Evolutionary conservation across 305 asterid species (phyloP).

Genomic region (Fraxinus latifolia): DNA sequence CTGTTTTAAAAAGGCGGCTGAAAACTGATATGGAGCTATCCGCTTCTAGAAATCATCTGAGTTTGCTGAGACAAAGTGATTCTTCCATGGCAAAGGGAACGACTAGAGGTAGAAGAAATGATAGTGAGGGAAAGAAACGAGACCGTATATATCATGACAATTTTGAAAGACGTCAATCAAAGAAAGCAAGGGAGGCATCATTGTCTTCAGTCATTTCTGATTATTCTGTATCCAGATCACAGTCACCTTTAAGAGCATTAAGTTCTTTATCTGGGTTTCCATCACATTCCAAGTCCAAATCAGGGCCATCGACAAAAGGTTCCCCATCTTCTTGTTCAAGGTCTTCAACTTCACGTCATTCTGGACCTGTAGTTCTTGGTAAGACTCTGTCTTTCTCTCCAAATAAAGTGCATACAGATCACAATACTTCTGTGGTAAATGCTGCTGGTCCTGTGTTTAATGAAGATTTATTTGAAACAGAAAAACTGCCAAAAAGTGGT

Average conservation of each 20-base stretch:
- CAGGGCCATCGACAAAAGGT: conserved; percentile 12
- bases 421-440: conserved; percentile 24
- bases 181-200: conserved; percentile 29
- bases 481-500: conserved; percentile 6
- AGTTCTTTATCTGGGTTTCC: conserved; percentile 18
- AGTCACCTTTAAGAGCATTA: conserved; percentile 27
- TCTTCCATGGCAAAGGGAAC: conserved; percentile 14
- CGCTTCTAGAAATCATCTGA: conserved; percentile 20
- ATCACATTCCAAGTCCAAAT: conserved; percentile 22
- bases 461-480: conserved; percentile 19
- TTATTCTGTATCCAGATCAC: conserved; percentile 30
- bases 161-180: conserved; percentile 17
- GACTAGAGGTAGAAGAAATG: conserved; percentile 12
- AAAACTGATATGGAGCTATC: conserved; percentile 24
- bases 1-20: conserved; percentile 21
- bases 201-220: conserved; percentile 31
- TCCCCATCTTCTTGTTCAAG: conserved; percentile 16
- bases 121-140: conserved; percentile 20
- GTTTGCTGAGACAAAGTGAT: conserved; percentile 17
- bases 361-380: conserved; percentile 19
- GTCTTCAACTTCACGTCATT: conserved; percentile 32
- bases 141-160: conserved; percentile 16
- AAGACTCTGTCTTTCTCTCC: conserved; percentile 20
- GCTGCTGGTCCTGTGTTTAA: conserved; percentile 19
- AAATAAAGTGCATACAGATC: conserved; percentile 8